These are phyloP conservation scores for Epicoccum nigrum DNA, from an alignment of 2,329 filamentous ascomycete genomes.

Conservation along the genomic window DNA sequence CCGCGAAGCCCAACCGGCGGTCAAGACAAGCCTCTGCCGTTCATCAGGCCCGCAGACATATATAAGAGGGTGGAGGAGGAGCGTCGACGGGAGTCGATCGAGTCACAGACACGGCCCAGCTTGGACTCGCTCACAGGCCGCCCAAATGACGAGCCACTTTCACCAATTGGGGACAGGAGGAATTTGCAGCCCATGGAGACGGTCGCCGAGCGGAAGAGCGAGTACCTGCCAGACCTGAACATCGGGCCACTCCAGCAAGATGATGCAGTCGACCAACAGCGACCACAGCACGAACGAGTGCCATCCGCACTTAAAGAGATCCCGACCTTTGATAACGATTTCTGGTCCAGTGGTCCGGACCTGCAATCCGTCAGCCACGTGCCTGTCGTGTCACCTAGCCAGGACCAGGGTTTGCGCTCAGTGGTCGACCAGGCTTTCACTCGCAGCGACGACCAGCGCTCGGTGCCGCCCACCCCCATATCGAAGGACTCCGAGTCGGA, in stretches of 20 bases:
- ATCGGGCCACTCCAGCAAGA: conserved; percentile 17
- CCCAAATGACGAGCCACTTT: conserved; percentile 28
- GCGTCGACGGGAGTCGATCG: conserved; percentile 63
- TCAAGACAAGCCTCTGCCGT: conserved; percentile 62
- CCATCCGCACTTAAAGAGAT: conserved; percentile 28
- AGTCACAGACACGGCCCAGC: conserved; percentile 61
- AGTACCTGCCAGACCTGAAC: conserved; percentile 59
- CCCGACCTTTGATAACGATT: conserved; percentile 36
- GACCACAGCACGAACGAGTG: conserved; percentile 12
- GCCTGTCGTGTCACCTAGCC: conserved; percentile 24
- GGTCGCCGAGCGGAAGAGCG: conserved; percentile 64
- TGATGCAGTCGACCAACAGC: conserved; percentile 13
- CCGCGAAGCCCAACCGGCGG: conserved; percentile 36
- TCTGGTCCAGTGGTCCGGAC: conserved; percentile 30
- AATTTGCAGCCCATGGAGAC: conserved; percentile 53
- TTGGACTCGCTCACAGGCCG: conserved; percentile 56
- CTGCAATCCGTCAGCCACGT: conserved; percentile 20
- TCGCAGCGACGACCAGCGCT: conserved; percentile 60
- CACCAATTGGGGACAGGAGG: conserved; percentile 28
- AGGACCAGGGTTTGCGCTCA: conserved; percentile 46
- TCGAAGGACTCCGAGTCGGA: conserved; percentile 52
- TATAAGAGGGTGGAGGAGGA: conserved; percentile 76
- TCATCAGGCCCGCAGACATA: conserved; percentile 77
- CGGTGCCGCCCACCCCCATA: conserved; percentile 59
- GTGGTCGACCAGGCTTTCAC: conserved; percentile 72